Percentiles rank a stretch among this genome's conserved stretches.
Conservation (phyloP, 805 yeast species). For the Helenozyma baotianmanensis region DNA sequence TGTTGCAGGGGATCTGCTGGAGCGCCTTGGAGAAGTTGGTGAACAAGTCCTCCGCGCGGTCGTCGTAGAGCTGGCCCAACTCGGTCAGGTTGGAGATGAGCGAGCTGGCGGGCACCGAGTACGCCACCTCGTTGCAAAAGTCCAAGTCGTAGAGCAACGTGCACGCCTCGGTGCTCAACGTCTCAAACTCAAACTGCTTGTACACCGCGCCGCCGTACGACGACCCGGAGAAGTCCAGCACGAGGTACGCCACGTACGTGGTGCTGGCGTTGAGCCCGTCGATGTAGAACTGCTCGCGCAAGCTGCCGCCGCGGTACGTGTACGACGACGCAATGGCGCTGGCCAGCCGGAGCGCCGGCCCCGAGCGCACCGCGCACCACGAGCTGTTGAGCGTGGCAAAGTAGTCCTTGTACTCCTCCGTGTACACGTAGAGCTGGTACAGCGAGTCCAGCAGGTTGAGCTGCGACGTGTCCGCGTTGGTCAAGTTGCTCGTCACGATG, state of each 20-base stretch:
- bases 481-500: conserved; percentile 55
- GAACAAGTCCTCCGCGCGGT: conserved; percentile 51
- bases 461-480: conserved; percentile 11
- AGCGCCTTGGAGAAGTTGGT: conserved; percentile 69
- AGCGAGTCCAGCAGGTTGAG: conserved; percentile 24
- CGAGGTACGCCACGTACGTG: conserved; percentile 59
- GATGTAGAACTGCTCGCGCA: conserved; percentile 60
- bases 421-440: conserved; percentile 46
- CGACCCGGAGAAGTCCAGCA: conserved; percentile 41
- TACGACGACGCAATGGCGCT: conserved; percentile 26
- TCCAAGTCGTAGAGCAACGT: conserved; percentile 67
- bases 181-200: conserved; percentile 51
- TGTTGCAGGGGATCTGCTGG: conserved; percentile 72
- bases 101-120: conserved; percentile 65
- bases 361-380: conserved; percentile 67
- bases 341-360: conserved; percentile 34
- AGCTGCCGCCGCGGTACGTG: conserved; percentile 43
- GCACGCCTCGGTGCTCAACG: conserved; percentile 55
- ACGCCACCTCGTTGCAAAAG: conserved; percentile 80
- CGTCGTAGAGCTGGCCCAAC: conserved; percentile 50
- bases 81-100: conserved; percentile 5
- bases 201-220: conserved; percentile 63
- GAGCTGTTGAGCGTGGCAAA: conserved; percentile 45
- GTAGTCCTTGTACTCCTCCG: conserved; percentile 31
- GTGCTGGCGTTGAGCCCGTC: conserved; percentile 58